phyloP scores from a whole-genome alignment of 176 grass and related monocot species.

The Triticum urartu region DNA sequence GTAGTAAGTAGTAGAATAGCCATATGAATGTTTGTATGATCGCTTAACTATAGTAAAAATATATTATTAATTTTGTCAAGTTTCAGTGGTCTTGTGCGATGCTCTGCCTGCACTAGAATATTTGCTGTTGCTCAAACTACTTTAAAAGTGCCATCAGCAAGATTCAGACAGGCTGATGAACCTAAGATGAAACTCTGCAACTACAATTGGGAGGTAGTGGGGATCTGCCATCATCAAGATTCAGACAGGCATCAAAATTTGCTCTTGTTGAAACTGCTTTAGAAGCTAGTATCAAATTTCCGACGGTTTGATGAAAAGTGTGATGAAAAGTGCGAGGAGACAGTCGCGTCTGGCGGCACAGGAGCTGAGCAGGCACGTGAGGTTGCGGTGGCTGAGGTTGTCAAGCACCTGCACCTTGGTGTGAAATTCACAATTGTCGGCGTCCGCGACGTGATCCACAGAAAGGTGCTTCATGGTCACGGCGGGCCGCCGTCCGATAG shows the following conservation, averaged over 20 bases:
- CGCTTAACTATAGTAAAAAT: constrained; percentile 15
- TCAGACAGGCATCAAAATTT: not conserved
- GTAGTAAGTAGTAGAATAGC: constrained; percentile 2
- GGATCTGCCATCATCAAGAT: not conserved
- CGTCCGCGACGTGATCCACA: constrained; percentile 32
- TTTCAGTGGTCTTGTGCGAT: not conserved
- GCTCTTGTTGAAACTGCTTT: too few species aligned
- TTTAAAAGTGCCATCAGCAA: not conserved
- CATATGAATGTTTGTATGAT: constrained; percentile 15
- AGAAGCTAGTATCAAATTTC: too few species aligned
- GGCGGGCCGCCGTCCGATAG: constrained; percentile 45
- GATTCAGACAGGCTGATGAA: not conserved
- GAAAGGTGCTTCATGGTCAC: constrained; percentile 48
- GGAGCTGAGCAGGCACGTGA: constrained; percentile 62
- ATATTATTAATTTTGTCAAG: not conserved
- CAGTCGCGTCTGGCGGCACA: constrained; percentile 50
- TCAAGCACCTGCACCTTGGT: constrained; percentile 77
- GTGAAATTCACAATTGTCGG: constrained; percentile 64
- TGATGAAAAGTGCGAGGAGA: constrained; percentile 43
- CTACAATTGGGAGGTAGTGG: too few species aligned
- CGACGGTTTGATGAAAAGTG: too few species aligned
- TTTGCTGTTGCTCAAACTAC: not conserved
- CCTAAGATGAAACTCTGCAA: too few species aligned
- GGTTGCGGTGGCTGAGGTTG: constrained; percentile 57
- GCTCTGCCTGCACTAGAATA: not conserved